These are phyloP conservation scores for Scutellaria minor DNA, from an alignment of 257 asterid species.

Conservation along the genomic window DNA sequence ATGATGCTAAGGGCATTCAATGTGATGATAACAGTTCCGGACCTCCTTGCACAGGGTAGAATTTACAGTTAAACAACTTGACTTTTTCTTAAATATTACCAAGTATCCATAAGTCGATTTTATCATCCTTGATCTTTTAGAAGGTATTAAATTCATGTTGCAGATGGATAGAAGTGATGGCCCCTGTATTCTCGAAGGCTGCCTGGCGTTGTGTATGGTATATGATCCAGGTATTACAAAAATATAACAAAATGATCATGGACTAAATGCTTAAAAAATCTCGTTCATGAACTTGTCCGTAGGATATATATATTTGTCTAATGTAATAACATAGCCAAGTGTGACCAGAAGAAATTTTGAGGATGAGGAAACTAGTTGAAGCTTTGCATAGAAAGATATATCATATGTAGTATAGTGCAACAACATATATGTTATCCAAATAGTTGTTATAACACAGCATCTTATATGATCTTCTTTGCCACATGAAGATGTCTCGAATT, in stretches of 20 bases:
- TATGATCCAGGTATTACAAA: slow-evolving; percentile 70
- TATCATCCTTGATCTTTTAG: background rate
- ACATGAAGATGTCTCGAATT: too few relatives aligned
- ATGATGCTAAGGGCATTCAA: slow-evolving; percentile 54
- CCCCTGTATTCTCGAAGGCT: slow-evolving; percentile 81
- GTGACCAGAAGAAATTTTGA: too few relatives aligned
- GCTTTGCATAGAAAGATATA: too few relatives aligned
- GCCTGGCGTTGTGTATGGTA: slow-evolving; percentile 95
- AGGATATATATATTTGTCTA: too few relatives aligned
- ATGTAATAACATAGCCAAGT: too few relatives aligned
- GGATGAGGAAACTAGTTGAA: too few relatives aligned
- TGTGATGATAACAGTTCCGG: slow-evolving; percentile 63
- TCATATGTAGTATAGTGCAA: too few relatives aligned
- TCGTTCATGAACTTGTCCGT: too few relatives aligned
- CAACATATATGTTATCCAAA: too few relatives aligned
- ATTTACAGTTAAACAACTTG: slow-evolving; percentile 36
- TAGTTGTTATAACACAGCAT: too few relatives aligned
- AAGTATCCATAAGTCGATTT: background rate
- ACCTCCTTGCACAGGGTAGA: slow-evolving; percentile 97
- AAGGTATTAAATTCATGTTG: background rate
- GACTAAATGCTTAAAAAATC: background rate
- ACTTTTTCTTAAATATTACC: slow-evolving; percentile 12
- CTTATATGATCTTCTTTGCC: too few relatives aligned
- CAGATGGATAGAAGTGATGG: slow-evolving; percentile 97
- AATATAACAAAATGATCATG: background rate